phyloP scores from a whole-genome alignment of 768 basidiomycete genomes.

The Russula compacta region DNA sequence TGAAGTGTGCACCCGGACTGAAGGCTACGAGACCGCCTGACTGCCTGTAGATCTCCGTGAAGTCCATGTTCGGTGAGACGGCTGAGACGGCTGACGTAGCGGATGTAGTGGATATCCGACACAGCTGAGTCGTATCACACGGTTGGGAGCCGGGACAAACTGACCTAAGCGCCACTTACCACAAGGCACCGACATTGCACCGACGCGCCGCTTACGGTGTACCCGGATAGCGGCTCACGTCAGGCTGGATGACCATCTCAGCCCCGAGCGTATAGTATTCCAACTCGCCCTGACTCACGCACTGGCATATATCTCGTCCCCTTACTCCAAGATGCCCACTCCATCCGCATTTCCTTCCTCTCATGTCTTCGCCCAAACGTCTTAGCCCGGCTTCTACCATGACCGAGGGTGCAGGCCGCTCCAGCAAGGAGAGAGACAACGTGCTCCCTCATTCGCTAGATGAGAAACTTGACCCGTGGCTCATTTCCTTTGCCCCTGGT shows the following conservation, averaged over 20 bases:
- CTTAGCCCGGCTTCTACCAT: constrained; percentile 11
- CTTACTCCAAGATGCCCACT: not conserved
- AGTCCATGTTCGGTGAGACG: constrained; percentile 54
- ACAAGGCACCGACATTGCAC: too few species aligned
- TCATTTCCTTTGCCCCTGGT: constrained; percentile 12
- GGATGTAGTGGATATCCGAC: too few species aligned
- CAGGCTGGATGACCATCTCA: constrained; percentile 6
- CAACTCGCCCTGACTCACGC: not conserved
- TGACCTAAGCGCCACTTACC: too few species aligned
- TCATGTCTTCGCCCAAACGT: constrained; percentile 6
- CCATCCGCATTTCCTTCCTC: not conserved
- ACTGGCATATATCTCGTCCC: not conserved
- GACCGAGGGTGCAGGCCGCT: not conserved
- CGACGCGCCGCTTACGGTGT: too few species aligned
- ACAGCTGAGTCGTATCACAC: too few species aligned
- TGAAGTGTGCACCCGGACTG: constrained; percentile 81
- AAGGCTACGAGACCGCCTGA: constrained; percentile 60
- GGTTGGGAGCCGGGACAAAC: too few species aligned
- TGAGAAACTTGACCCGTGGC: constrained; percentile 13
- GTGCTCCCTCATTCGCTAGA: not conserved
- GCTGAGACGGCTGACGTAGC: too few species aligned
- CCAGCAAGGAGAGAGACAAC: not conserved
- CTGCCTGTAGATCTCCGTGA: constrained; percentile 79
- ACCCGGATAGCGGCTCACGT: not conserved
- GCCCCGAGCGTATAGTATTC: not conserved